Base-by-base conservation (phyloP, 2,329 filamentous ascomycete genomes). In the Fonsecaea pugnacius region DNA sequence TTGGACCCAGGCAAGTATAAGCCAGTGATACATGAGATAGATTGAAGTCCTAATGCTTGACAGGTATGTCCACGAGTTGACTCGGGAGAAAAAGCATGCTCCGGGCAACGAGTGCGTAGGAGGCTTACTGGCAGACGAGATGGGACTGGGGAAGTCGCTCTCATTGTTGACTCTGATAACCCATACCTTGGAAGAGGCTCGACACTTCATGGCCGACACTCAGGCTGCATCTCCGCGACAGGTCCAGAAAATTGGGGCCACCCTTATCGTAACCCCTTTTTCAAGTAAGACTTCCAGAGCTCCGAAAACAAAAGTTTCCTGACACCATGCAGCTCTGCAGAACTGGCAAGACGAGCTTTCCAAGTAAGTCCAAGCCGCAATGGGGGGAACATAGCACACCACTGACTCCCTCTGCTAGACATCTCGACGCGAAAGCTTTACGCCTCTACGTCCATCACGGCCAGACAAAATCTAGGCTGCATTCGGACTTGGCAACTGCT, bases 91-190 rank as follows among this genome's bases (percentile, higher is more conserved):
- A 27, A 21, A 27, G 10, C 3, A 50, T 18, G 18, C 46, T 4
- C 46, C 24, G 16, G 46, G 21, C 14, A n/a, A 50, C 46, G 46
- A 50, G n/a, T 50, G 46, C 12, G 46, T 50, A 4, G 46, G 16
- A 7, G 16, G 46, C 18, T 50, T 50, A 18, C n/a, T 50, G 46
- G 46, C 46, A 27, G 46, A 21, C 10, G 46, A 21, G 46, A 50
- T 50, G 46, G 46, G 46, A 50, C 46, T 21, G 9, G 46, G 46
- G 24, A 50, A 50, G 46, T 50, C 46, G 1, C 46, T 50, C 46
- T 50, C 46, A 4, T 50, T 50, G 46, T 50, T 50, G 24, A 16
- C 46, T 2, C 24, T 50, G 10, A 50, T 50, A 21, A 18, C 6
- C 43, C 16, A 50, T 4, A 50, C 46, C 24, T 50, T 50, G 46